Evolutionary conservation across 495 filamentous ascomycete genomes (phyloP).

Genomic region (Annulohypoxylon maeteangense): DNA sequence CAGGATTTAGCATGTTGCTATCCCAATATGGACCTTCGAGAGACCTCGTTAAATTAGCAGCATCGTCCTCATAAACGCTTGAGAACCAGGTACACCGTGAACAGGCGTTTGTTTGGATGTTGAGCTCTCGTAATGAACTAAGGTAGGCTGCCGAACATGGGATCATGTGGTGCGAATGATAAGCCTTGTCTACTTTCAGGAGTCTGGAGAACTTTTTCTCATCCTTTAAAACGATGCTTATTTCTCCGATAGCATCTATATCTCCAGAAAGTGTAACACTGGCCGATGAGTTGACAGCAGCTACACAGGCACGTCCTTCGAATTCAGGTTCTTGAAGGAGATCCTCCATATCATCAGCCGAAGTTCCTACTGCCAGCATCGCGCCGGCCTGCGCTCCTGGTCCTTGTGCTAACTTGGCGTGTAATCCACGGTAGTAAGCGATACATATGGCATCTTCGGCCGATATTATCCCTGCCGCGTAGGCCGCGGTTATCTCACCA

Average conservation of each 20-base stretch:
- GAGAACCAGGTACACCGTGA: constrained; percentile 45
- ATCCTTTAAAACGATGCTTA: constrained; percentile 55
- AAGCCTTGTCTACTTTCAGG: constrained; percentile 63
- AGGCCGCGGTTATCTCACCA: constrained; percentile 68
- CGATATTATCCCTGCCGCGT: constrained; percentile 53
- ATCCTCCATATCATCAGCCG: constrained; percentile 53
- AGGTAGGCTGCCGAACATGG: constrained; percentile 48
- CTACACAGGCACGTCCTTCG: constrained; percentile 48
- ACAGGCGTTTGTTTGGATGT: constrained; percentile 21
- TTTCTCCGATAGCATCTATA: constrained; percentile 45
- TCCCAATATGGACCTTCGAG: constrained; percentile 56
- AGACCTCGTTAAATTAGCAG: constrained; percentile 21
- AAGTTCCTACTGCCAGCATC: constrained; percentile 64
- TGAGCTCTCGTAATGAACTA: constrained; percentile 23
- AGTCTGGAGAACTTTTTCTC: constrained; percentile 54
- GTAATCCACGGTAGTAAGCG: constrained; percentile 63
- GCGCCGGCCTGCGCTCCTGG: constrained; percentile 47
- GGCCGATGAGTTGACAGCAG: constrained; percentile 58
- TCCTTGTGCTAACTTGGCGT: constrained; percentile 35
- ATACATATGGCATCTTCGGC: constrained; percentile 56
- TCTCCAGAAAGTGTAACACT: constrained; percentile 63
- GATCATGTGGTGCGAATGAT: constrained; percentile 65
- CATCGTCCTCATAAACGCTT: constrained; percentile 29
- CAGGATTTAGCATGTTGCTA: constrained; percentile 58
- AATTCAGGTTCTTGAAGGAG: constrained; percentile 50